Conservation (phyloP, 208 protist genomes). For the Novymonas esmeraldas region DNA sequence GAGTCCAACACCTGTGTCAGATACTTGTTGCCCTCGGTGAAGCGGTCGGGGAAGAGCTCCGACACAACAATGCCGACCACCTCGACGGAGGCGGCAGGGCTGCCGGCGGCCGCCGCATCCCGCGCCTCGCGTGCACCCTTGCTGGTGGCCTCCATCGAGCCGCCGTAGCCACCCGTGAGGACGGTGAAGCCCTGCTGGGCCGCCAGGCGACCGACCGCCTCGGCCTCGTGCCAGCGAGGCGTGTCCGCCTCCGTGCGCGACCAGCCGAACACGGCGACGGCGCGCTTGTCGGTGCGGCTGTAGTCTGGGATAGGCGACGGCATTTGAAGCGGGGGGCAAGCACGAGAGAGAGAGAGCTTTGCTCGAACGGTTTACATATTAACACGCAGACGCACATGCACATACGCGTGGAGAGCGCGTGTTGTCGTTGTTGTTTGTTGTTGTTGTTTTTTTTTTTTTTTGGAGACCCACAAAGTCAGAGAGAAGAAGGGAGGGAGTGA, state of each 20-base stretch:
- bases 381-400: no score
- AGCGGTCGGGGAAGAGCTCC: constrained; percentile 57
- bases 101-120: constrained; percentile 20
- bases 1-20: constrained; percentile 51
- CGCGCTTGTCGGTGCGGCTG: constrained; percentile 31
- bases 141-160: constrained; percentile 77
- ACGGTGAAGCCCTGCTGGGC: constrained; percentile 55
- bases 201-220: constrained; percentile 45
- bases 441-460: background rate
- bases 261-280: constrained; percentile 68
- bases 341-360: no score
- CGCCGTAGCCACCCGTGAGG: constrained; percentile 71
- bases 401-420: no score
- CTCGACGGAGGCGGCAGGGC: constrained; percentile 26
- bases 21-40: constrained; percentile 56
- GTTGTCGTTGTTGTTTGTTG: background rate
- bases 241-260: constrained; percentile 54
- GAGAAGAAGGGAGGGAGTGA: background rate
- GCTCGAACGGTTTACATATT: no score
- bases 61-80: constrained; percentile 64
- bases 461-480: no score
- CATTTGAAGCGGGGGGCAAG: background rate
- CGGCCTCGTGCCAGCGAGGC: constrained; percentile 51
- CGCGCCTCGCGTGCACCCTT: constrained; percentile 57
- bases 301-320: constrained; percentile 38